Percentiles rank a stretch among this genome's conserved stretches.
Evolutionary conservation across 2,329 filamentous ascomycete species (phyloP).

Genomic region (Monosporascus sp.): DNA sequence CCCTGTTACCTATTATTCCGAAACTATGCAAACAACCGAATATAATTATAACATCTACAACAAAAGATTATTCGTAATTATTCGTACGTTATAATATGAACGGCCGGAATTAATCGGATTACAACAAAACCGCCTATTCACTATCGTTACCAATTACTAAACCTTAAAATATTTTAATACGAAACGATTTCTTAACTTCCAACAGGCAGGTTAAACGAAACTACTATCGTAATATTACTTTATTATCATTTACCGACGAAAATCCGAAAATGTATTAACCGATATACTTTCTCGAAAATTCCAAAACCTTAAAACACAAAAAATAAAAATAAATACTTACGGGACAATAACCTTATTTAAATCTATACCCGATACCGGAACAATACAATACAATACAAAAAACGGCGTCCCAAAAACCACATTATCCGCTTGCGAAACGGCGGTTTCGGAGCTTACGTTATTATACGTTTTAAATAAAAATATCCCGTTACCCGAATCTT

Average conservation of each 20-base stretch:
- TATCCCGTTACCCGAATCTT: neutral
- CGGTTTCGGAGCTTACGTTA: no score
- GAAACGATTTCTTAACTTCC: neutral
- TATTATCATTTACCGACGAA: neutral
- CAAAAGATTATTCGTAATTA: neutral
- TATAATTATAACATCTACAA: conserved; percentile 1
- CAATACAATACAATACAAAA: neutral
- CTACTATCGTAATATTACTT: neutral
- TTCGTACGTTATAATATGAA: neutral
- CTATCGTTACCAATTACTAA: neutral
- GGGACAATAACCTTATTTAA: neutral
- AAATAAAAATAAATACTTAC: neutral
- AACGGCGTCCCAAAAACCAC: no score
- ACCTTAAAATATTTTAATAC: neutral
- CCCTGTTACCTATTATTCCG: neutral
- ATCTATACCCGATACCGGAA: neutral
- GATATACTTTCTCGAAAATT: neutral
- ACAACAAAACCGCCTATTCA: neutral
- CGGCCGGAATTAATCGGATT: neutral
- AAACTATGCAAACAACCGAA: neutral
- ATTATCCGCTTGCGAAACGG: no score
- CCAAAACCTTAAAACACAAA: neutral
- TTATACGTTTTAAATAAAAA: neutral
- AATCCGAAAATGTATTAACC: neutral
- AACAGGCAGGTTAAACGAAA: neutral